Base-by-base conservation (phyloP, 2,329 filamentous ascomycete genomes). In the Aspergillus sp. region DNA sequence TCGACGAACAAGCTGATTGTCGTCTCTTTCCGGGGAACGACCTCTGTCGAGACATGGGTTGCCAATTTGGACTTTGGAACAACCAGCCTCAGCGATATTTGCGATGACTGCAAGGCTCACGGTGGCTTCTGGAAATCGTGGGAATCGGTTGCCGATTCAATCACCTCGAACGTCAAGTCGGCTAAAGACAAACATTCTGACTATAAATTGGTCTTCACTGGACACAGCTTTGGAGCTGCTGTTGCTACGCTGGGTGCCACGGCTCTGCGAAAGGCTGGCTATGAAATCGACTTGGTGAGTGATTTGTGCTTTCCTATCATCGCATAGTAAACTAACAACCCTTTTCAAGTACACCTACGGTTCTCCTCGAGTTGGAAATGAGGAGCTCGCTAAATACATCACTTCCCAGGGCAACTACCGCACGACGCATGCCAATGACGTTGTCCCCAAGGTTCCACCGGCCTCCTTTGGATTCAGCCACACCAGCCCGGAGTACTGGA, bases 141-240 rank as follows among this genome's bases (percentile, higher is more conserved):
- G 74, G 41, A 54, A 11, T 42, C 53, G 0, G 61, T 64, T 2
- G 62, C 71, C 8, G 49, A 56, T 4, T 53, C 56, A 2, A 60
- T 78, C 2, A 53, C 70, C 5, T 46, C 56, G 0, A 61, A 70
- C 5, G 56, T 78, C 27, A 47, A 62, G 7, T 50, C 51, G 7
- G 60, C 60, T 8, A 32, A 45, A 5, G 19, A 42, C 3, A 40
- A 42, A 2, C 65, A 73, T 50, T 66, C 74, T 0, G 54, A 47
- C 19, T 76, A 69, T 56, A 63, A 59, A 27, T 49, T 78, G 37
- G 62, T 75, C 0, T 49, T 71, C 4, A 75, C 72, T 0, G 76
- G 76, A 1, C 76, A 79, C 52, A 74, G 69, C 43, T 67, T 77
- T 5, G 76, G 76, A 4, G 76, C 62, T 37, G 76, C 76, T 1